Conservation (phyloP, 306 rosid species). For the Begonia peltatifolia region DNA sequence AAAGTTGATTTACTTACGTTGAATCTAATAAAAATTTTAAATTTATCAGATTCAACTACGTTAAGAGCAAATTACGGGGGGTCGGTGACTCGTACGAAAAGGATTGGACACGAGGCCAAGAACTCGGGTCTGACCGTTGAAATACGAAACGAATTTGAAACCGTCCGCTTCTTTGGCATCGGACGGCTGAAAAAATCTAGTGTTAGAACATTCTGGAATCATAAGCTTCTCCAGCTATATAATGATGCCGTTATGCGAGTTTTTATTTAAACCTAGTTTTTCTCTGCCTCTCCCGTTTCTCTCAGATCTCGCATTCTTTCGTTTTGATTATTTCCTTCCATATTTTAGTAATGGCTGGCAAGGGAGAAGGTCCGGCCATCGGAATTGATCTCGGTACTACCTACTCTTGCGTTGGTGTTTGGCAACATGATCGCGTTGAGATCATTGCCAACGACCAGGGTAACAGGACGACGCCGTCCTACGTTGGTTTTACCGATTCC, state of each 20-base stretch:
- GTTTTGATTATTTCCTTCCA: neutral
- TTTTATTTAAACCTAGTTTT: no score
- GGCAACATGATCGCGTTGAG: slow-evolving; percentile 67
- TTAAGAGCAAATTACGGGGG: no score
- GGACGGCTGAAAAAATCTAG: slow-evolving; percentile 7
- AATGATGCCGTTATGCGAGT: neutral
- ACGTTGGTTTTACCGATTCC: slow-evolving; percentile 40
- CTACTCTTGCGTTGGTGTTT: slow-evolving; percentile 50
- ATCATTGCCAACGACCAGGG: slow-evolving; percentile 67
- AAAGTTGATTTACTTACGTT: no score
- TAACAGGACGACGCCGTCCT: slow-evolving; percentile 56
- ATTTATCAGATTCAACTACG: no score
- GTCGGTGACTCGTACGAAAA: no score
- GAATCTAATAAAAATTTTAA: no score
- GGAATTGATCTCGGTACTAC: slow-evolving; percentile 65
- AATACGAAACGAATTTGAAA: neutral
- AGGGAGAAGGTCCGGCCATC: slow-evolving; percentile 61
- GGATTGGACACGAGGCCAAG: no score
- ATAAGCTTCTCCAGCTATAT: slow-evolving; percentile 1
- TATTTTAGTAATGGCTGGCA: slow-evolving; percentile 30
- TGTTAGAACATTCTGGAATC: slow-evolving; percentile 38
- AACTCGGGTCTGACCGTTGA: no score
- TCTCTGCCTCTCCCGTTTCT: neutral
- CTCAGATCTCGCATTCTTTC: neutral
- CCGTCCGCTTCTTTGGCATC: slow-evolving; percentile 3